Base-by-base conservation (phyloP, 2,329 filamentous ascomycete genomes). In the Tolypocladium tropicale region DNA sequence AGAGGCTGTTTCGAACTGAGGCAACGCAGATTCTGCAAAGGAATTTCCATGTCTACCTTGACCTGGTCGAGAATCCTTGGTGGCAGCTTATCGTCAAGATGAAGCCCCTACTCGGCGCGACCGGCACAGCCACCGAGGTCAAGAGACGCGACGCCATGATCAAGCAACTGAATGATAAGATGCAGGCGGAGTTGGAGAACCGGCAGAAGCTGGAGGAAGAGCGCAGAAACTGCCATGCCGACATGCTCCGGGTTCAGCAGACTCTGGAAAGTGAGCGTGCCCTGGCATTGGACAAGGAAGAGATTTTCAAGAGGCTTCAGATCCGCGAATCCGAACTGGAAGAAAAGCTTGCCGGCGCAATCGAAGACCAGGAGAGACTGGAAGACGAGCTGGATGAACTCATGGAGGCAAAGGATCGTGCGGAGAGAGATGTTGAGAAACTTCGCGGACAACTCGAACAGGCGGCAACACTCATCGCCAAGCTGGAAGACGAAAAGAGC, bases 231-330 rank as follows among this genome's bases (percentile, higher is more conserved):
- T 89, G 90, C 2, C 89, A 97, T 63, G 78, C 86, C 16, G 94
- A 99, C 65, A 87, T 96, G 65, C 83, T 92, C 62, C 85, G 89
- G 34, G 89, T 97, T 51, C 92, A 96, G 68, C 90, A 97, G 64
- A 95, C 90, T 0, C 79, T 99, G 2, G 95, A 99, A 70, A 96
- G 92, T 62, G 95, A 99, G 72, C 85, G 94, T 53, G 90, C 93
- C n/a, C 78, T 99, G 46, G 94, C 94, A 1, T 76, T 99, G 6
- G 94, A 99, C 72, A 99, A 99, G 69, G 95, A 99, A 68, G 94
- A 99, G 66, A 99, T 99, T 58, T 99, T 97, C 78, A 95, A 93
- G 68, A 84, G 95, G n/a, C 78, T 99, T 25, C 94, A 96, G 67
- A 76, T 86, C 54, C 88, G 94, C n/a, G 94, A 99, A 72, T 81